Evolutionary conservation across 2,329 filamentous ascomycete genomes (phyloP).

Genomic region (Cordyceps cicadae): DNA sequence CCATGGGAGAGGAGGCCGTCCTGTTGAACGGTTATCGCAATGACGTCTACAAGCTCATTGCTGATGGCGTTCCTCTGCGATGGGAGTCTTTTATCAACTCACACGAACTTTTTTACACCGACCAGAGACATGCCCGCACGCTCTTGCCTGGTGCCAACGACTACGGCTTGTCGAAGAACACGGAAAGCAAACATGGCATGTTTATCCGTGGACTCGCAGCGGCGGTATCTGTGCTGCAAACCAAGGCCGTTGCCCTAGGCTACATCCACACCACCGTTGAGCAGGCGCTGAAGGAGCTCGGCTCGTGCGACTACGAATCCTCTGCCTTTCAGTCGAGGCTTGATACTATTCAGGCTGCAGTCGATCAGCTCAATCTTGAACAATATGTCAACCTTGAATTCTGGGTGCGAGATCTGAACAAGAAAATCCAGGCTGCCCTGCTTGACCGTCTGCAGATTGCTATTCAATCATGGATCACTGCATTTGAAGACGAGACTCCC

Average conservation of each 20-base stretch:
- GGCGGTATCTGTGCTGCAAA: constrained; percentile 78
- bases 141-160: constrained; percentile 30
- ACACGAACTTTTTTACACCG: constrained; percentile 71
- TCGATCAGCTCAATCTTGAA: constrained; percentile 93
- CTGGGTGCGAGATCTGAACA: constrained; percentile 85
- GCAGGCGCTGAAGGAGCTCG: constrained; percentile 73
- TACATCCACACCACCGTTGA: constrained; percentile 74
- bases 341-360: constrained; percentile 79
- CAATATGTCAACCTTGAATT: constrained; percentile 87
- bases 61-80: constrained; percentile 78
- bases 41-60: constrained; percentile 74
- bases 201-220: constrained; percentile 91
- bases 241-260: constrained; percentile 71
- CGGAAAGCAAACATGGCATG: constrained; percentile 89
- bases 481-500: constrained; percentile 60
- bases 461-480: constrained; percentile 76
- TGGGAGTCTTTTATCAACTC: constrained; percentile 99
- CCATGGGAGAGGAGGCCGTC: constrained; percentile 81
- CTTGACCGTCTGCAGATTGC: constrained; percentile 77
- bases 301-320: constrained; percentile 73
- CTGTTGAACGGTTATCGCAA: constrained; percentile 87
- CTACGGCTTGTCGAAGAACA: constrained; percentile 41
- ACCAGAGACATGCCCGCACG: constrained; percentile 37
- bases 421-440: constrained; percentile 72
- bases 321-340: constrained; percentile 72